A percentile compares a stretch with the other conserved stretches of the same genome.
These are phyloP conservation scores for Ustilago hordei DNA, from an alignment of 1,284 basidiomycete species.

Conservation along the genomic window DNA sequence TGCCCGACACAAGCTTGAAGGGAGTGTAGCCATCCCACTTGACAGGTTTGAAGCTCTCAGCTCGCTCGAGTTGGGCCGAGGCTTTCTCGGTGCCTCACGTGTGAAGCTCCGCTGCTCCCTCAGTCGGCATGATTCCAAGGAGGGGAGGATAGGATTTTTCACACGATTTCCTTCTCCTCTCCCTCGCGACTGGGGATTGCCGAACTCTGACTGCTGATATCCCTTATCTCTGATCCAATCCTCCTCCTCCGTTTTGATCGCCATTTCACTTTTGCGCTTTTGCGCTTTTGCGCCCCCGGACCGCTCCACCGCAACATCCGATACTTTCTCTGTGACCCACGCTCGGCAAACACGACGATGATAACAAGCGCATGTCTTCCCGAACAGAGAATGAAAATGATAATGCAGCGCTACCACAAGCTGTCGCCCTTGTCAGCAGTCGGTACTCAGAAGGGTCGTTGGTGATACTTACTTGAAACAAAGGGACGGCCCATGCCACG, in stretches of 20 bases:
- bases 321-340: neutral
- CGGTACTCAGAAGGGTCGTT: neutral
- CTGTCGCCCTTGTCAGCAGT: no score
- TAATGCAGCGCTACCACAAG: neutral
- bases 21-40: neutral
- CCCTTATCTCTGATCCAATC: slow-evolving; percentile 23
- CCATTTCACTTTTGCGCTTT: no score
- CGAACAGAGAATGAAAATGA: neutral
- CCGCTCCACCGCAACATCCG: slow-evolving; percentile 3
- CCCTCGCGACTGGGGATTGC: slow-evolving; percentile 2
- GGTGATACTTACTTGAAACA: neutral
- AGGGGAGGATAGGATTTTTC: neutral
- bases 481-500: no score
- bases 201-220: slow-evolving; percentile 12
- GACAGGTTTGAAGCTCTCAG: neutral
- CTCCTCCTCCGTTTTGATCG: slow-evolving; percentile 2
- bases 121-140: neutral
- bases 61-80: slow-evolving; percentile 4
- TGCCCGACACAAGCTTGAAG: neutral
- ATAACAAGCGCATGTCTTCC: neutral
- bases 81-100: neutral
- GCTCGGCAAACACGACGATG: neutral
- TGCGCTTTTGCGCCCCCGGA: neutral
- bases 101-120: slow-evolving; percentile 1
- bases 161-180: slow-evolving; percentile 1